Percentiles rank a stretch among this genome's conserved stretches.
phyloP scores from a whole-genome alignment of 2,329 filamentous ascomycete genomes.

The Diaporthe velutina region DNA sequence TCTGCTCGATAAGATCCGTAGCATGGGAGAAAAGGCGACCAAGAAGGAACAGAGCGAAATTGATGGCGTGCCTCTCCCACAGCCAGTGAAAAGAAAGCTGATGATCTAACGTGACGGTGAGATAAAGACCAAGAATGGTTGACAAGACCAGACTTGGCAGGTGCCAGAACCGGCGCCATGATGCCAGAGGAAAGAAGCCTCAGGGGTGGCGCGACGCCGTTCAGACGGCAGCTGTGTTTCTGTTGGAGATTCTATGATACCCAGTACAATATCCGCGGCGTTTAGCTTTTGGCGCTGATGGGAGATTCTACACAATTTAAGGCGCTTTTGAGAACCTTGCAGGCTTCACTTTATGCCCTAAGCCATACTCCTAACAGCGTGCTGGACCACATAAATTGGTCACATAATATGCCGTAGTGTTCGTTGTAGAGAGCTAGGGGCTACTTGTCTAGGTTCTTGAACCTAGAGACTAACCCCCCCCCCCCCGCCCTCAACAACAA shows the following conservation, averaged over 20 bases:
- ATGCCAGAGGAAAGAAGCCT: not conserved
- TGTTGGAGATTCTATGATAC: slow-evolving; percentile 26
- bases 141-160: not conserved
- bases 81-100: slow-evolving; percentile 61
- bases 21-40: slow-evolving; percentile 55
- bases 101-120: slow-evolving; percentile 47
- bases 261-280: not conserved
- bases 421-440: not conserved
- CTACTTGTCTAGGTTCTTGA: not conserved
- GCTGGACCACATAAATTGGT: not conserved
- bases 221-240: not conserved
- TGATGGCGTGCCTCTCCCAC: slow-evolving; percentile 52
- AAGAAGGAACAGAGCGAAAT: slow-evolving; percentile 48
- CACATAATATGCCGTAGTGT: not conserved
- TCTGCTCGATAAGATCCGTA: slow-evolving; percentile 68
- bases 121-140: not conserved
- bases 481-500: too few species aligned
- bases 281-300: not conserved
- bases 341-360: not conserved
- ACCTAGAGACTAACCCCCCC: not conserved
- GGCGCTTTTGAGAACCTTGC: not conserved
- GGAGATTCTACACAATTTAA: not conserved
- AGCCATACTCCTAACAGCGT: not conserved
- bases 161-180: not conserved
- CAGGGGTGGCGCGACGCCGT: not conserved